Evolutionary conservation across 2,329 filamentous ascomycete genomes (phyloP).

Genomic region (Grosmannia huntii): DNA sequence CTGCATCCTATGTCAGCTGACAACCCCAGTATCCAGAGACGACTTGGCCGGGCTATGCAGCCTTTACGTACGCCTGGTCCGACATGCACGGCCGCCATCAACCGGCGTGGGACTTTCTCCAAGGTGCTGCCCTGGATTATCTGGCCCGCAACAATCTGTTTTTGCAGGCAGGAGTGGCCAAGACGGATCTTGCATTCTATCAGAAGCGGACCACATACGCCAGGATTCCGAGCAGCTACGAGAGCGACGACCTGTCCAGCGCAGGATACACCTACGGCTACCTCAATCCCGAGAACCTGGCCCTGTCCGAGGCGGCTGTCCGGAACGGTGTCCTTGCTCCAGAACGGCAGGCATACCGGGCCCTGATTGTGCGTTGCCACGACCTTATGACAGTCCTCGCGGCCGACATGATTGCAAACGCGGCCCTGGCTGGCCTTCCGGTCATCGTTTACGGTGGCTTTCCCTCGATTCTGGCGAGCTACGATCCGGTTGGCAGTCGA

Average conservation of each 20-base stretch:
- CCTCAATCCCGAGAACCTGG: slow-evolving; percentile 30
- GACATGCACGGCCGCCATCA: slow-evolving; percentile 23
- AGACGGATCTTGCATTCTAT: slow-evolving; percentile 29
- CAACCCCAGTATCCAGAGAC: slow-evolving; percentile 24
- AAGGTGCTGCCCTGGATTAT: slow-evolving; percentile 22
- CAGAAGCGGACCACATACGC: slow-evolving; percentile 12
- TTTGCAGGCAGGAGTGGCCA: slow-evolving; percentile 24
- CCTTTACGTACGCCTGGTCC: slow-evolving; percentile 23
- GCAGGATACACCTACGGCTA: slow-evolving; percentile 25
- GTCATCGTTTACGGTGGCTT: slow-evolving; percentile 26
- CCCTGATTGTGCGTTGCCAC: slow-evolving; percentile 22
- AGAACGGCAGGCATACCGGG: slow-evolving; percentile 26
- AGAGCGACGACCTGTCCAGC: slow-evolving; percentile 3
- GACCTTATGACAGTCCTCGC: slow-evolving; percentile 23
- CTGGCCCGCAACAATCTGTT: slow-evolving; percentile 24
- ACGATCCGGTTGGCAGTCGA: slow-evolving; percentile 8
- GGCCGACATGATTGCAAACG: slow-evolving; percentile 20
- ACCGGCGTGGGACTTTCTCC: slow-evolving; percentile 27
- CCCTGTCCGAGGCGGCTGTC: slow-evolving; percentile 24
- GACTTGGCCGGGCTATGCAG: slow-evolving; percentile 34
- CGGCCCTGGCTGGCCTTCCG: slow-evolving; percentile 25
- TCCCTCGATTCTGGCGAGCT: slow-evolving; percentile 13
- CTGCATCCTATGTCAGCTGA: not conserved
- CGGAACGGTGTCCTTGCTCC: slow-evolving; percentile 23
- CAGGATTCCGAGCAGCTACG: slow-evolving; percentile 1